Conservation (phyloP, 2,329 filamentous ascomycete genomes). For the Hirsutella rhossiliensis region DNA sequence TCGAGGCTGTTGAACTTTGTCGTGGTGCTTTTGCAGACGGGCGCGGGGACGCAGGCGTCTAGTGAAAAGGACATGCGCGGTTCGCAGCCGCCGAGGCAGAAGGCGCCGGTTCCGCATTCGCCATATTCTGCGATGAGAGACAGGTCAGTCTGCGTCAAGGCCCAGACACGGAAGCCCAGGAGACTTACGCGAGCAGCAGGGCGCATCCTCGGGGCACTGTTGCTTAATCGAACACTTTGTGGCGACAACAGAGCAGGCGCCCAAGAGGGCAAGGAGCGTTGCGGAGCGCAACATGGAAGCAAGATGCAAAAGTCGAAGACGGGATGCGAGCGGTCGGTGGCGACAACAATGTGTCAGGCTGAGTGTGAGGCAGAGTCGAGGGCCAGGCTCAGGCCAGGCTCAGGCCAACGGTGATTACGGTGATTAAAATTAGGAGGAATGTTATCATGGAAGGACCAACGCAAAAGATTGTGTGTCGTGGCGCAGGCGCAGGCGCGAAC, state of each 20-base stretch:
- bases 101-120: constrained; percentile 85
- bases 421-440: no score
- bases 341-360: no score
- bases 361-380: no score
- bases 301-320: no score
- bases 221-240: constrained; percentile 34
- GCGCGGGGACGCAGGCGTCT: constrained; percentile 74
- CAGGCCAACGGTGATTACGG: no score
- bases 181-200: constrained; percentile 71
- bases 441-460: no score
- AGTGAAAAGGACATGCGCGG: constrained; percentile 71
- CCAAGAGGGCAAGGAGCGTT: constrained; percentile 18
- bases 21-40: constrained; percentile 63
- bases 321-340: no score
- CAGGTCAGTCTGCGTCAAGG: constrained; percentile 1
- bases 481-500: no score
- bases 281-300: constrained; percentile 20
- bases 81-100: constrained; percentile 92
- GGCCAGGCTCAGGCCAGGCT: no score
- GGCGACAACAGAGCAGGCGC: constrained; percentile 17
- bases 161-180: not conserved
- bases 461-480: no score
- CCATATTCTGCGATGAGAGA: constrained; percentile 70
- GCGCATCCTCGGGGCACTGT: constrained; percentile 58
- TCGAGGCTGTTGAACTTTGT: constrained; percentile 66